Percentiles rank a stretch among this genome's conserved stretches.
Evolutionary conservation across 1,284 basidiomycete genomes (phyloP).

Genomic region (Naganishia sp.): DNA sequence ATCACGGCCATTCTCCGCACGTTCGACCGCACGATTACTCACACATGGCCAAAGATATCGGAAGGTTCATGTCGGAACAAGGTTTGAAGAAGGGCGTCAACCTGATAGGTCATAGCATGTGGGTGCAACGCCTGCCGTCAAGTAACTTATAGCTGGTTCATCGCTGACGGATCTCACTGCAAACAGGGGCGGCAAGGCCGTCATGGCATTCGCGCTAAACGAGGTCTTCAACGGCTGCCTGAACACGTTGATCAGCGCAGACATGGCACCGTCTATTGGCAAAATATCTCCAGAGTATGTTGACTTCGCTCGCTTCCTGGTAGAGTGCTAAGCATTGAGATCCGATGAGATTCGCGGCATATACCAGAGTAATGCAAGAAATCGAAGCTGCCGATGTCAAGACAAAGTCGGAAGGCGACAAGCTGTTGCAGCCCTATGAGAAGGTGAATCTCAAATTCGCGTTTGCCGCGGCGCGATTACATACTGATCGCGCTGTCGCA

Average conservation of each 20-base stretch:
- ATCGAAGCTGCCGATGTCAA: conserved; percentile 55
- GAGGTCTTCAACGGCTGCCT: conserved; percentile 50
- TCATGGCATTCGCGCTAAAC: conserved; percentile 58
- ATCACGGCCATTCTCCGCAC: conserved; percentile 60
- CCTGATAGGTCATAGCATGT: conserved; percentile 61
- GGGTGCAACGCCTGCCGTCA: conserved; percentile 32
- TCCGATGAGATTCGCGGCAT: conserved; percentile 49
- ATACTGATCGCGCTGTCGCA: conserved; percentile 32
- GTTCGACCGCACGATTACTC: conserved; percentile 56
- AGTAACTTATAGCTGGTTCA: too few relatives aligned
- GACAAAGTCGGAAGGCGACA: conserved; percentile 58
- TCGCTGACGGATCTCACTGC: background rate
- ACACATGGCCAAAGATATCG: conserved; percentile 55
- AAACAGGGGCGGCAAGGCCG: conserved; percentile 59
- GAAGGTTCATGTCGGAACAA: conserved; percentile 53
- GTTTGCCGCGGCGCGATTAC: background rate
- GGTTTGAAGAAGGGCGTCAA: conserved; percentile 51
- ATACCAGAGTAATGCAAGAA: conserved; percentile 57
- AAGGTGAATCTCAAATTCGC: conserved; percentile 23
- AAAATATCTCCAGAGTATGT: conserved; percentile 57
- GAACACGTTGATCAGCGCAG: conserved; percentile 57
- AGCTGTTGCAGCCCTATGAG: conserved; percentile 56
- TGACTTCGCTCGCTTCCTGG: background rate
- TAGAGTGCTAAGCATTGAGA: too few relatives aligned
- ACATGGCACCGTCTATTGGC: conserved; percentile 59